These are phyloP conservation scores for Syncephalastrum monosporum DNA, from an alignment of 371 early-diverging fungal genomes.

Conservation along the genomic window DNA sequence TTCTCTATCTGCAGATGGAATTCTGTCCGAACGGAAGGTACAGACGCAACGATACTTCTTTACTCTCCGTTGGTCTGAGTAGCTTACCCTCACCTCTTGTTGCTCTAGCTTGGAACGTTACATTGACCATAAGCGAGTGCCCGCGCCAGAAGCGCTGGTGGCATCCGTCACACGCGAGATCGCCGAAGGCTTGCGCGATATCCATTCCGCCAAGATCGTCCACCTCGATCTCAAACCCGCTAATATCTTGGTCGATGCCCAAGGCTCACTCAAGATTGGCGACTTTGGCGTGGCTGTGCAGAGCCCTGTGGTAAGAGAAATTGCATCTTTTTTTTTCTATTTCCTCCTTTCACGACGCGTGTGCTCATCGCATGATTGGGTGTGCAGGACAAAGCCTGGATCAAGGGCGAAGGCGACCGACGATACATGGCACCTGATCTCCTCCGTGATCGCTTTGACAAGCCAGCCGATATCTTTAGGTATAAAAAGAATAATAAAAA, in stretches of 20 bases:
- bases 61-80: constrained; percentile 8
- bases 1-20: constrained; percentile 87
- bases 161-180: constrained; percentile 84
- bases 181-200: constrained; percentile 68
- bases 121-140: constrained; percentile 24
- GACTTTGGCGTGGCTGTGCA: constrained; percentile 87
- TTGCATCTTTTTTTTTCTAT: too few species aligned
- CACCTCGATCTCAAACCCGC: constrained; percentile 92
- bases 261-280: constrained; percentile 73
- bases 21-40: constrained; percentile 81
- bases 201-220: constrained; percentile 70
- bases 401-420: constrained; percentile 91
- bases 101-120: constrained; percentile 16
- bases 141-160: constrained; percentile 60
- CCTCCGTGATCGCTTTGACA: constrained; percentile 70
- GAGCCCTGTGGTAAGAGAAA: constrained; percentile 52
- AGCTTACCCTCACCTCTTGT: neutral
- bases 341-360: neutral
- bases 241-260: constrained; percentile 74
- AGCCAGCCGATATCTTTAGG: constrained; percentile 91
- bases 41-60: constrained; percentile 4
- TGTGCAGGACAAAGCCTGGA: constrained; percentile 21
- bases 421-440: constrained; percentile 96
- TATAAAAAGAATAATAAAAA: constrained; percentile 18
- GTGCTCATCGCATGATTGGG: too few species aligned